These are phyloP conservation scores for Batkoa obscura DNA, from an alignment of 371 early-diverging fungal genomes.

Conservation along the genomic window DNA sequence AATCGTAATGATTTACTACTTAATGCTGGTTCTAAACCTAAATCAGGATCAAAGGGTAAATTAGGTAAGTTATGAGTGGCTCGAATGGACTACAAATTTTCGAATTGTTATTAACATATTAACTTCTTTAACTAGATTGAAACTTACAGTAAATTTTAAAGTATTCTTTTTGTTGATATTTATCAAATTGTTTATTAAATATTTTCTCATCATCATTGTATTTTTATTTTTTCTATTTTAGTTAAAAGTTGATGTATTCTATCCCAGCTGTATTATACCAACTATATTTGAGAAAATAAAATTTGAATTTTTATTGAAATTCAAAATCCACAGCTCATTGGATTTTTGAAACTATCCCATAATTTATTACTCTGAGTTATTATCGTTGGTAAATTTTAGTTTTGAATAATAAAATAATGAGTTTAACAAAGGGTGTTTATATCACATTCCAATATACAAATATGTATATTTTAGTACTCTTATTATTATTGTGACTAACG, in stretches of 20 bases:
- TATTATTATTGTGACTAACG: no score
- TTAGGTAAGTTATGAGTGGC: not conserved
- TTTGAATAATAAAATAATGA: no score
- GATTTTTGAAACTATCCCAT: no score
- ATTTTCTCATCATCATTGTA: not conserved
- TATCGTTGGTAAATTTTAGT: no score
- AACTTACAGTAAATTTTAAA: not conserved
- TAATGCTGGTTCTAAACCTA: slow-evolving; percentile 3
- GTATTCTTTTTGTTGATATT: not conserved
- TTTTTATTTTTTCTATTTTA: not conserved
- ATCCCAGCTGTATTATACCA: not conserved
- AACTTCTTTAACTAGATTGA: not conserved
- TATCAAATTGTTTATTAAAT: not conserved
- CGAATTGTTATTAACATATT: not conserved
- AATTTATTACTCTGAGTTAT: no score
- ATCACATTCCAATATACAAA: no score
- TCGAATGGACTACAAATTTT: not conserved
- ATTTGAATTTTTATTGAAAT: not conserved
- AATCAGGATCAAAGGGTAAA: not conserved
- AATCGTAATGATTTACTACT: not conserved
- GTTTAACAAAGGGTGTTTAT: no score
- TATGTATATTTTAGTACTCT: no score
- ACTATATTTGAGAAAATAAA: not conserved
- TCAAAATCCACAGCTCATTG: no score
- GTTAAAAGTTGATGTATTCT: not conserved